Base-by-base conservation (phyloP, 2,329 filamentous ascomycete species). In the Lecanosticta acicola region DNA sequence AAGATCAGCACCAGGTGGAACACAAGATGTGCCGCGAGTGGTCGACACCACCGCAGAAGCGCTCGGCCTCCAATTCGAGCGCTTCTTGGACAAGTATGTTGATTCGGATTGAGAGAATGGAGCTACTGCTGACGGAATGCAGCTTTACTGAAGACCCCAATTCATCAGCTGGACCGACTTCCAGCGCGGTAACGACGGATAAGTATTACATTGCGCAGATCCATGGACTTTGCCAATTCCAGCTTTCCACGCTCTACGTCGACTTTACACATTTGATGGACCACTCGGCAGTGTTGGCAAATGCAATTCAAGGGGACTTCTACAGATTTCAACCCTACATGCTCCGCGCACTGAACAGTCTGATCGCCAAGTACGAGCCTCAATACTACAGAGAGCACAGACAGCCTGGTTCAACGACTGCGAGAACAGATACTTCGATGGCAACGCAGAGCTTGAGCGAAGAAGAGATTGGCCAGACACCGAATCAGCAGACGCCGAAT, bases 241-340 rank as follows among this genome's bases (percentile, higher is more conserved):
- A 81, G 53, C 77, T 91, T n/a, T 91, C 87, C 1, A 93, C 87
- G 4, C 80, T 93, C 47, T 94, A 93, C 64, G 79, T 94, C 61
- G 87, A 94, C 69, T 93, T 83, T 69, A 87, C 83, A 55, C 93
- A 98, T 66, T 73, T 98, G 21, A 78, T 82, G 46, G 77, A 81
- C 29, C 84, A 83, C 66, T 82, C 85, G 59, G 87, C 85, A 43
- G 83, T 85, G 47, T 73, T 98, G 42, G 88, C 91, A 34, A 83
- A 87, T 51, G 91, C 88, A 41, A 85, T 97, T 51, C 84, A 89
- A 55, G 83, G 82, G 59, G 85, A 94, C 62, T 97, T 96, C 73
- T 97, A 96, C 68, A 87, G 93, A 56, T 95, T 95, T 65, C 77
- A 94, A 18, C 93, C 93, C 2, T 98, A 93, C 66, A 79, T 98